Conservation (phyloP, 495 filamentous ascomycete species). For the Neurospora sp. region DNA sequence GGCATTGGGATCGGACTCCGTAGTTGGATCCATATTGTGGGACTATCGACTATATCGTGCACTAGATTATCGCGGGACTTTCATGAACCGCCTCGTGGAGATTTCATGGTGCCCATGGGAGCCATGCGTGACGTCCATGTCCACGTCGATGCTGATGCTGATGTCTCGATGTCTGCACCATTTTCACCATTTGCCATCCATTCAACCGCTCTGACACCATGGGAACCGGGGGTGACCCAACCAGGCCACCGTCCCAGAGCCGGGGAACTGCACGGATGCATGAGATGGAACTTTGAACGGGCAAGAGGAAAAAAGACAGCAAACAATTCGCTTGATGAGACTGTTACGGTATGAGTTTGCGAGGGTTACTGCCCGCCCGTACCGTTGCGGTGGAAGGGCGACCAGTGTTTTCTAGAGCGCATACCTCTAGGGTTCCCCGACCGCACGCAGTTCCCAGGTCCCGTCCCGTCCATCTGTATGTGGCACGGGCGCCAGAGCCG, state of each 20-base stretch:
- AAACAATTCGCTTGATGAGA: not conserved
- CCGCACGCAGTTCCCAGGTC: not conserved
- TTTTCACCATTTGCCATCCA: not conserved
- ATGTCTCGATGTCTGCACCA: not conserved
- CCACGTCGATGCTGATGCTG: not conserved
- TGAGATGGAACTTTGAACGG: not conserved
- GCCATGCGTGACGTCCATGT: not conserved
- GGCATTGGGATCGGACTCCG: not conserved
- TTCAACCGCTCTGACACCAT: not conserved
- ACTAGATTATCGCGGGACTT: not conserved
- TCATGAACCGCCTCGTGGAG: not conserved
- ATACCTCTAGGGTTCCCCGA: not conserved
- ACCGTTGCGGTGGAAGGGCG: not conserved
- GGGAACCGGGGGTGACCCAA: not conserved
- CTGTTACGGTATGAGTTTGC: not conserved
- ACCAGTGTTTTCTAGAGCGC: not conserved
- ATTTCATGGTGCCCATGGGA: not conserved
- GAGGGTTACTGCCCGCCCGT: not conserved
- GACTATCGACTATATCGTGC: not conserved
- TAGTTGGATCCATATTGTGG: not conserved
- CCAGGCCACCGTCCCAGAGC: not conserved
- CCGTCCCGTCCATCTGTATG: not conserved
- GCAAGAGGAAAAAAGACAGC: not conserved
- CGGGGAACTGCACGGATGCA: not conserved
- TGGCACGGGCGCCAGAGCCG: conserved; percentile 9